Conservation (phyloP, 2,329 filamentous ascomycete genomes). For the Sporothrix humicola region DNA sequence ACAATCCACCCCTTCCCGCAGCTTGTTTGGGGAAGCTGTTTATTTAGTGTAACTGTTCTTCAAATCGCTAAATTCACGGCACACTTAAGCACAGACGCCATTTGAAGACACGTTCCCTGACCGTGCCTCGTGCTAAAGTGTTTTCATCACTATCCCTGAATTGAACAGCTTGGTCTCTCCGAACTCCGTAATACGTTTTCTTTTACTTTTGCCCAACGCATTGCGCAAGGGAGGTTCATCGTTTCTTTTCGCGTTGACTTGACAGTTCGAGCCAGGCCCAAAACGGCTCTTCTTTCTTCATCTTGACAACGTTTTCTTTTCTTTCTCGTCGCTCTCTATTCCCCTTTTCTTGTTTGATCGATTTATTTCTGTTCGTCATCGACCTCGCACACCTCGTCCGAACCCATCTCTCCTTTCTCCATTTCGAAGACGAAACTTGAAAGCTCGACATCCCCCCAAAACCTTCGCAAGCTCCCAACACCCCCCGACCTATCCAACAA, state of each 20-base stretch:
- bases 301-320: neutral
- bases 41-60: too few species aligned
- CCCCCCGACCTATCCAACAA: neutral
- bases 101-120: constrained; percentile 32
- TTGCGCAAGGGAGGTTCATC: constrained; percentile 23
- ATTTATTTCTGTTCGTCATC: neutral
- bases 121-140: constrained; percentile 7
- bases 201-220: neutral
- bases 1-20: constrained; percentile 18
- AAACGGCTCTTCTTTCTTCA: neutral
- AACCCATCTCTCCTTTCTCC: neutral
- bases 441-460: constrained; percentile 1
- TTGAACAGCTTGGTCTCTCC: constrained; percentile 35
- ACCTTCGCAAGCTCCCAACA: neutral
- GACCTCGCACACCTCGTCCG: neutral
- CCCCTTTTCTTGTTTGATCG: neutral
- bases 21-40: neutral
- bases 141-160: constrained; percentile 20
- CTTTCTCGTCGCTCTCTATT: constrained; percentile 15
- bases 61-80: too few species aligned
- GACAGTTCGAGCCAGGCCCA: constrained; percentile 4
- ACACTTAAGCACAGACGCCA: constrained; percentile 22
- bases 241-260: constrained; percentile 6
- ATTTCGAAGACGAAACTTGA: neutral
- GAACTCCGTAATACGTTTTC: neutral